phyloP scores from a whole-genome alignment of 345 rosid species.

The Acer negundo region DNA sequence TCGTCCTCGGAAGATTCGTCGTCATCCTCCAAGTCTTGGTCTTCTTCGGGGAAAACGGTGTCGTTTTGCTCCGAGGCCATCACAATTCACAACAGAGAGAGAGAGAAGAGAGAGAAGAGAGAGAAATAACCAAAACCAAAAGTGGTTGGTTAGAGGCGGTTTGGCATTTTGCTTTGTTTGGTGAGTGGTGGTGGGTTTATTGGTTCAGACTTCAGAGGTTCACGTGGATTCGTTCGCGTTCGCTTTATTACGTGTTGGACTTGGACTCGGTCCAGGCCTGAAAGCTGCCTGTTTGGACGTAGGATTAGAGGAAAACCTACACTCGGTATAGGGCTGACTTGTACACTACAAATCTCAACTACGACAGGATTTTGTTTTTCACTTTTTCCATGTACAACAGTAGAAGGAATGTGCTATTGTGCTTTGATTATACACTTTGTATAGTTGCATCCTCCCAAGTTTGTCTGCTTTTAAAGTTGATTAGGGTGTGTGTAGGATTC shows the following conservation, averaged over 20 bases:
- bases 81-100: not conserved
- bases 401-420: too few species aligned
- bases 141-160: conserved; percentile 1
- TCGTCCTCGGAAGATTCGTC: conserved; percentile 46
- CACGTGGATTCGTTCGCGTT: conserved; percentile 17
- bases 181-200: not conserved
- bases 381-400: not conserved
- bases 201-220: not conserved
- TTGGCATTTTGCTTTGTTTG: not conserved
- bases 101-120: conserved; percentile 16
- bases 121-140: not conserved
- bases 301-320: not conserved
- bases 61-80: conserved; percentile 72
- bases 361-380: not conserved
- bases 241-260: conserved; percentile 11
- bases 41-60: conserved; percentile 52
- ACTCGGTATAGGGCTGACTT: not conserved
- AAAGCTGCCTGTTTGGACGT: not conserved
- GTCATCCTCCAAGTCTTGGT: conserved; percentile 48
- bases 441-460: too few species aligned
- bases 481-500: too few species aligned
- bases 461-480: too few species aligned
- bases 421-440: too few species aligned
- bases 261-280: not conserved
- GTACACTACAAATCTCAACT: not conserved